Conservation (phyloP, 306 rosid genomes). For the Glycyrrhiza uralensis region DNA sequence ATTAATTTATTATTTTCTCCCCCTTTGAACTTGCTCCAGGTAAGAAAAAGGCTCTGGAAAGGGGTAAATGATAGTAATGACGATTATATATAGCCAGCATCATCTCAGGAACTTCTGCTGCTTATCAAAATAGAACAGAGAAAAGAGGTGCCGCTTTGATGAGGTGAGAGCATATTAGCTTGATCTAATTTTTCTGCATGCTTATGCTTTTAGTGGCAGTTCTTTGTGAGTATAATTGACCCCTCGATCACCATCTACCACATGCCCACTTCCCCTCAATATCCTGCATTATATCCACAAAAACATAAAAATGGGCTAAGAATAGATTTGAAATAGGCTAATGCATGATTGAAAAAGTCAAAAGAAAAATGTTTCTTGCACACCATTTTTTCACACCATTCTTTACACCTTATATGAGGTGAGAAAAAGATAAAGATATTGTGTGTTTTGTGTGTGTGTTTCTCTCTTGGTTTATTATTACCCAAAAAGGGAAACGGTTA, state of each 20-base stretch:
- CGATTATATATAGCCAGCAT: slow-evolving; percentile 18
- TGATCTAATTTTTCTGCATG: background rate
- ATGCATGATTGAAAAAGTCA: background rate
- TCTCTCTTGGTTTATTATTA: too few species aligned
- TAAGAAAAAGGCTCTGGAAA: slow-evolving; percentile 32
- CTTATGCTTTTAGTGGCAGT: slow-evolving; percentile 31
- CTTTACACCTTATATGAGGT: background rate
- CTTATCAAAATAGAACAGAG: slow-evolving; percentile 19
- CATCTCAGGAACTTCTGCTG: slow-evolving; percentile 21
- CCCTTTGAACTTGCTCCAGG: slow-evolving; percentile 40
- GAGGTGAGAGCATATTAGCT: slow-evolving; percentile 18
- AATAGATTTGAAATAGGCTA: background rate
- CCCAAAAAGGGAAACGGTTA: too few species aligned
- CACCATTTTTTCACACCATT: background rate
- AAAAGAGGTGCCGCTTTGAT: slow-evolving; percentile 18
- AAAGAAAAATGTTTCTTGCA: background rate
- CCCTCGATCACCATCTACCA: slow-evolving; percentile 67
- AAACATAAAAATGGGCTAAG: background rate
- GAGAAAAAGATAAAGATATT: too few species aligned
- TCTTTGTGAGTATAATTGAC: slow-evolving; percentile 53
- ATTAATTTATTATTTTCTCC: slow-evolving; percentile 29
- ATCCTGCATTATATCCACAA: slow-evolving; percentile 57
- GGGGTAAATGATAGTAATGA: slow-evolving; percentile 12
- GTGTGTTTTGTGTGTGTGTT: background rate
- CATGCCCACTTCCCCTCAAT: slow-evolving; percentile 80